phyloP scores from a whole-genome alignment of 2,329 filamentous ascomycete genomes.

The Tricladium varicosporioides region DNA sequence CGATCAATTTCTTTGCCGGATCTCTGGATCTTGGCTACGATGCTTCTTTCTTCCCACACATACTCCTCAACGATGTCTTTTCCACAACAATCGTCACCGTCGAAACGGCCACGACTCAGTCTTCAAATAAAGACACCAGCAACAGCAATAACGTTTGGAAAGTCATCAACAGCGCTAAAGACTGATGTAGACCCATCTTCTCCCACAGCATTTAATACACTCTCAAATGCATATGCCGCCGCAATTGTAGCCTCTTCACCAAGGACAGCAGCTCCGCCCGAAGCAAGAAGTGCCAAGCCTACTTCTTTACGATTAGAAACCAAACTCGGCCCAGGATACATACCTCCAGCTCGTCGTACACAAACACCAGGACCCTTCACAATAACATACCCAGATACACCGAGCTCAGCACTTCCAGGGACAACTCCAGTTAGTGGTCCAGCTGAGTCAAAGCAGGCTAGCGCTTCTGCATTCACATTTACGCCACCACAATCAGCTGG shows the following conservation, averaged over 20 bases:
- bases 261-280: slow-evolving; percentile 34
- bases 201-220: slow-evolving; percentile 63
- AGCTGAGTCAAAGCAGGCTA: slow-evolving; percentile 17
- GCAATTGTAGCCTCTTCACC: slow-evolving; percentile 60
- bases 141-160: slow-evolving; percentile 39
- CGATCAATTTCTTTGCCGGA: slow-evolving; percentile 1
- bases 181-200: slow-evolving; percentile 53
- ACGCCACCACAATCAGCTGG: slow-evolving; percentile 35
- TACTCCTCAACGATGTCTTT: slow-evolving; percentile 31
- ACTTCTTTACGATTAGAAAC: slow-evolving; percentile 33
- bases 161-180: slow-evolving; percentile 42
- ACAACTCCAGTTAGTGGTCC: slow-evolving; percentile 22
- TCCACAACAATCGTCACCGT: slow-evolving; percentile 25
- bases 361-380: slow-evolving; percentile 34
- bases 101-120: slow-evolving; percentile 51
- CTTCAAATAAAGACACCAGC: slow-evolving; percentile 51
- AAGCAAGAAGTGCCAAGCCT: slow-evolving; percentile 40
- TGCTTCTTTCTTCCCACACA: slow-evolving; percentile 27
- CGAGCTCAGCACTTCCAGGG: slow-evolving; percentile 27
- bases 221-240: slow-evolving; percentile 63
- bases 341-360: slow-evolving; percentile 30
- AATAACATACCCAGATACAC: slow-evolving; percentile 33
- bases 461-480: slow-evolving; percentile 28
- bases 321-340: slow-evolving; percentile 21
- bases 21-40: slow-evolving; percentile 24